Percentiles rank a stretch among this genome's conserved stretches.
phyloP scores from a whole-genome alignment of 768 basidiomycete genomes.

The Calocybe indica region DNA sequence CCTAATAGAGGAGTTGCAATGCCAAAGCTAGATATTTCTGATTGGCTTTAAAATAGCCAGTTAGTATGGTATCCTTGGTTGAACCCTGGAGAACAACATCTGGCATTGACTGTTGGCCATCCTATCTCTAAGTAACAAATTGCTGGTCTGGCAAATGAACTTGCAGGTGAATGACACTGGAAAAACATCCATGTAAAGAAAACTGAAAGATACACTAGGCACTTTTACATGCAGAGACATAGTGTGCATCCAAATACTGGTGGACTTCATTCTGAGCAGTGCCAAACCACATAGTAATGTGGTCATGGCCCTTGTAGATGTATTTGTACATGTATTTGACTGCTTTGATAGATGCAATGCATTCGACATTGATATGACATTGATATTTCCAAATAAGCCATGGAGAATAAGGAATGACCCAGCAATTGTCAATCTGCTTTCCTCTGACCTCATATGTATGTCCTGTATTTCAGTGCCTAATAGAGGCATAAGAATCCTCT shows the following conservation, averaged over 20 bases:
- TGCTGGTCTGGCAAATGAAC: slow-evolving; percentile 39
- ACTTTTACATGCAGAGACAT: slow-evolving; percentile 28
- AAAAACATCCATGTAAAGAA: slow-evolving; percentile 26
- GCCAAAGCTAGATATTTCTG: slow-evolving; percentile 7
- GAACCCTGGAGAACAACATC: slow-evolving; percentile 11
- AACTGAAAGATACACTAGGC: slow-evolving; percentile 22
- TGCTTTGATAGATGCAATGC: slow-evolving; percentile 26
- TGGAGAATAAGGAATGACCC: slow-evolving; percentile 37
- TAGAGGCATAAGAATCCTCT: slow-evolving; percentile 33
- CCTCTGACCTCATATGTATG: slow-evolving; percentile 15
- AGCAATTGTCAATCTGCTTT: slow-evolving; percentile 25
- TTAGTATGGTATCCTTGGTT: slow-evolving; percentile 16
- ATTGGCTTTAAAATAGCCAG: slow-evolving; percentile 26
- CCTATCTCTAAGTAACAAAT: slow-evolving; percentile 25
- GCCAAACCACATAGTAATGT: slow-evolving; percentile 25
- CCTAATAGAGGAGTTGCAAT: slow-evolving; percentile 20
- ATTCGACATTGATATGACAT: slow-evolving; percentile 50
- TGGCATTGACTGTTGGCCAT: slow-evolving; percentile 19
- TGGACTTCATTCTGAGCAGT: slow-evolving; percentile 29
- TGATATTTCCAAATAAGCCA: slow-evolving; percentile 26
- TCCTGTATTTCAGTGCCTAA: slow-evolving; percentile 29
- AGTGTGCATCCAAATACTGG: slow-evolving; percentile 27
- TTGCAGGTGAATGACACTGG: slow-evolving; percentile 33
- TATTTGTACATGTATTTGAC: slow-evolving; percentile 46
- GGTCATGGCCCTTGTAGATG: slow-evolving; percentile 42